Percentiles rank a stretch among this genome's conserved stretches.
Evolutionary conservation across 441 rosid genomes (phyloP).

Genomic region (Sinapis alba): DNA sequence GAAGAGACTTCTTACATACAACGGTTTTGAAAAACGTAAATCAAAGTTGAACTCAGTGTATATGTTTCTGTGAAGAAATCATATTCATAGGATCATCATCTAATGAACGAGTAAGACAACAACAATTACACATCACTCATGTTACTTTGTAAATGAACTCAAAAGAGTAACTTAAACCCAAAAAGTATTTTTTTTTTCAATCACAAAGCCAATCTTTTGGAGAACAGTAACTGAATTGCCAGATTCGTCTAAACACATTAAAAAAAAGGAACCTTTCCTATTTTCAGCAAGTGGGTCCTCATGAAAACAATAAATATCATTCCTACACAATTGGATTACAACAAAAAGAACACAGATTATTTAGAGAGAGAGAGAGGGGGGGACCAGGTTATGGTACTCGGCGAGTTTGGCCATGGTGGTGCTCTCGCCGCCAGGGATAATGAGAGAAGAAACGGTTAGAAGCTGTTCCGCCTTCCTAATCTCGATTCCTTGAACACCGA

Average conservation of each 20-base stretch:
- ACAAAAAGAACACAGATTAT: background rate
- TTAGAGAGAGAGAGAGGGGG: background rate
- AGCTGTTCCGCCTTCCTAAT: slow-evolving; percentile 90
- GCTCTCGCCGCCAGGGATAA: slow-evolving; percentile 98
- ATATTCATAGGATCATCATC: no score
- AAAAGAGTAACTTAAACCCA: no score
- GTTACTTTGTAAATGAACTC: background rate
- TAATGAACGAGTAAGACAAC: no score
- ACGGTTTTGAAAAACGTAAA: no score
- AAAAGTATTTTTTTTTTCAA: slow-evolving; percentile 4
- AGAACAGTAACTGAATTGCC: background rate
- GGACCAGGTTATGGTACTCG: slow-evolving; percentile 77
- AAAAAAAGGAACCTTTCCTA: slow-evolving; percentile 17
- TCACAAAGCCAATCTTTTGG: slow-evolving; percentile 10
- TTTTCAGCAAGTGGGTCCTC: slow-evolving; percentile 24
- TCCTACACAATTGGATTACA: background rate
- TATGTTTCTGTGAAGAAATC: no score
- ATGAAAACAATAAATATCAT: background rate
- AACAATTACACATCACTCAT: background rate
- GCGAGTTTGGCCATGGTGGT: slow-evolving; percentile 99
- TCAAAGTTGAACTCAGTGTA: no score
- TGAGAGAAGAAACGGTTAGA: slow-evolving; percentile 64
- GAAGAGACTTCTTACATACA: background rate
- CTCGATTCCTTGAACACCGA: slow-evolving; percentile 88
- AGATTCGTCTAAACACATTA: slow-evolving; percentile 11